These are phyloP conservation scores for Euphorbia pulcherrima DNA, from an alignment of 345 rosid species.

Conservation along the genomic window DNA sequence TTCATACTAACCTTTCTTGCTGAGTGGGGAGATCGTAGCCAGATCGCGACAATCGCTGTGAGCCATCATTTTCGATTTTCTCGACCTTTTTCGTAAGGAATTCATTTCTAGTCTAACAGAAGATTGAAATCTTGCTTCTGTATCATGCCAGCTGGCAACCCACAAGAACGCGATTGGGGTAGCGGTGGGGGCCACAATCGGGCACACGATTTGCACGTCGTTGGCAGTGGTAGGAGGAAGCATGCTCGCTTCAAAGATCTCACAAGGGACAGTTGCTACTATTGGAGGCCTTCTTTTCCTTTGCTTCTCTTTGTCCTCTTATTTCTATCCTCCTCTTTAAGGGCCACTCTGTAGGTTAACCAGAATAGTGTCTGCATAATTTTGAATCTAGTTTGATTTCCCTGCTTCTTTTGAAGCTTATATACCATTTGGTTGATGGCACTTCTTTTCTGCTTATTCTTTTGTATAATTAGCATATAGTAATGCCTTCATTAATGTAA, in stretches of 20 bases:
- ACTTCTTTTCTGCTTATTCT: constrained; percentile 3
- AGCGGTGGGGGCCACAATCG: constrained; percentile 79
- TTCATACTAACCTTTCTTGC: constrained; percentile 91
- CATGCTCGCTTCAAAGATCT: constrained; percentile 92
- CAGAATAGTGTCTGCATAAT: constrained; percentile 9
- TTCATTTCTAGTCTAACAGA: too few species aligned
- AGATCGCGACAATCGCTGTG: constrained; percentile 99
- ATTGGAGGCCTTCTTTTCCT: constrained; percentile 95
- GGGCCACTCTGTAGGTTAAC: constrained; percentile 24
- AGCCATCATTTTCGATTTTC: constrained; percentile 23
- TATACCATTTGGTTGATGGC: constrained; percentile 1
- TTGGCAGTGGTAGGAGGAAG: constrained; percentile 97
- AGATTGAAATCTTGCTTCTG: not conserved
- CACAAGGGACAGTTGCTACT: constrained; percentile 87
- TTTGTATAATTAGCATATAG: constrained; percentile 17
- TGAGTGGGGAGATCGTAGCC: constrained; percentile 99
- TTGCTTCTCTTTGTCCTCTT: constrained; percentile 81
- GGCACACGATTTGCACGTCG: constrained; percentile 88
- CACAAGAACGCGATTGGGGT: constrained; percentile 95
- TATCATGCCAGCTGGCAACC: constrained; percentile 63
- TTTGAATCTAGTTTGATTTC: not conserved
- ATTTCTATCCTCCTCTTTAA: constrained; percentile 90
- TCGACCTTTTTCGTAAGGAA: too few species aligned
- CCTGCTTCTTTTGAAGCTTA: not conserved
- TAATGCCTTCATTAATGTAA: not conserved